Evolutionary conservation across 257 asterid species (phyloP), one percentile per base, ranked within the genome.

Genomic region (Galeopsis tetrahit): DNA sequence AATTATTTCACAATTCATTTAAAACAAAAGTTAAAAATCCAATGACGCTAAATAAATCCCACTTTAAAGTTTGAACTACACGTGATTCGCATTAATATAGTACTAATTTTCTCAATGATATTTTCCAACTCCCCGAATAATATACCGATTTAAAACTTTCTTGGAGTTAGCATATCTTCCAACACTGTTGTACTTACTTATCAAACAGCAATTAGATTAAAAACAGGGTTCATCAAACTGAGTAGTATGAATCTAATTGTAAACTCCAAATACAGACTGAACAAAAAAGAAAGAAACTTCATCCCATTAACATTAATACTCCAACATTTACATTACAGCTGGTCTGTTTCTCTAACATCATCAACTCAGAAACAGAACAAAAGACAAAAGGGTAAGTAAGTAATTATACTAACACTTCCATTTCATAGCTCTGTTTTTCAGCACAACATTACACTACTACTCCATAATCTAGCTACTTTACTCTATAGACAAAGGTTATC

Each of bases 361-460:
- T 57, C 48, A 5, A 11, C 64, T 63, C 74, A 44, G 32, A 60
- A 58, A 58, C 51, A 15, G 40, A 21, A 52, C 38, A 38, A 44
- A 42, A 34, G 39, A 61, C 72, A 63, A 63, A 38, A 46, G 48
- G 69, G 71, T 71, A 58, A 66, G 63, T 70, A 75, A 39, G 28
- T 21, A 21, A 10, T 60, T 32, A 70, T 48, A 69, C 44, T n/a
- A 5, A 63, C 70, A 74, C 71, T 66, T 70, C 79, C 77, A 70
- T 8, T 53, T 11, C 61, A 17, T 15, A 66, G 69, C 77, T 40
- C 75, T 28, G 56, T 39, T 52, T 34, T 66, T 38, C 78, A 53
- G 80, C 74, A 66, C 76, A 78, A 42, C 59, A 32, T 8, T 13
- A 8, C 68, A 14, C 69, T 55, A n/a, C 77, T 67, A 73, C 72